Evolutionary conservation across 2,329 filamentous ascomycete species (phyloP).

Genomic region (Hysterium pulicare): DNA sequence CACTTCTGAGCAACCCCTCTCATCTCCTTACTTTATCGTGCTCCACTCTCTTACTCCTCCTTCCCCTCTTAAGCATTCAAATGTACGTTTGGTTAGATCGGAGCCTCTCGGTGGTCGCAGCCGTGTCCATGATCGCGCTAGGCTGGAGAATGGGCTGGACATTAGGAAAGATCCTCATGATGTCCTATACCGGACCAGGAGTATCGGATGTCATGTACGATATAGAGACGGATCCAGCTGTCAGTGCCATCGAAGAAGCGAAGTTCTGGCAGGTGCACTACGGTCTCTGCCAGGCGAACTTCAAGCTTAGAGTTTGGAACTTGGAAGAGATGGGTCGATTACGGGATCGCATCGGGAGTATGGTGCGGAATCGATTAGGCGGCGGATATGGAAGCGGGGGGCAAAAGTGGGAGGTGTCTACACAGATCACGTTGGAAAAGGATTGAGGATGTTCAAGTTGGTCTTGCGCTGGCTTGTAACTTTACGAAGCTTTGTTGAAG

Average conservation of each 20-base stretch:
- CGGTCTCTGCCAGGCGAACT: conserved; percentile 89
- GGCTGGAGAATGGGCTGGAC: conserved; percentile 80
- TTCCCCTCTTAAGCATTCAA: conserved; percentile 77
- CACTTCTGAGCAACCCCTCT: conserved; percentile 87
- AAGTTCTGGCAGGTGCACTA: conserved; percentile 99
- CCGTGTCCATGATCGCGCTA: conserved; percentile 82
- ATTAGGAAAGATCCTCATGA: conserved; percentile 89
- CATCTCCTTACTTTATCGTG: conserved; percentile 92
- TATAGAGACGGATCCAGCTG: conserved; percentile 74
- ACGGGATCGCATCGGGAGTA: conserved; percentile 68
- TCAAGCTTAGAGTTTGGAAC: conserved; percentile 72
- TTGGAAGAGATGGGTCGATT: conserved; percentile 65
- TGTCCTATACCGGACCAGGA: conserved; percentile 69
- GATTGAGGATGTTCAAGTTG: conserved; percentile 23
- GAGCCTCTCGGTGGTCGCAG: conserved; percentile 74
- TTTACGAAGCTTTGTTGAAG: too few species aligned
- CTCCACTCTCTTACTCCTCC: conserved; percentile 72
- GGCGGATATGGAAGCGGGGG: conserved; percentile 80
- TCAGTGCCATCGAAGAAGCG: conserved; percentile 79
- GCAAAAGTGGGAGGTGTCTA: conserved; percentile 87
- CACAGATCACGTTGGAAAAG: conserved; percentile 66
- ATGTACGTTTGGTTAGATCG: conserved; percentile 82
- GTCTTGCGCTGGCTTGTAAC: background rate
- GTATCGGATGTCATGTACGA: conserved; percentile 76
- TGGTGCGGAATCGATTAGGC: conserved; percentile 82